phyloP scores from a whole-genome alignment of 148 eudicot genomes.

The Fagopyrum tataricum region DNA sequence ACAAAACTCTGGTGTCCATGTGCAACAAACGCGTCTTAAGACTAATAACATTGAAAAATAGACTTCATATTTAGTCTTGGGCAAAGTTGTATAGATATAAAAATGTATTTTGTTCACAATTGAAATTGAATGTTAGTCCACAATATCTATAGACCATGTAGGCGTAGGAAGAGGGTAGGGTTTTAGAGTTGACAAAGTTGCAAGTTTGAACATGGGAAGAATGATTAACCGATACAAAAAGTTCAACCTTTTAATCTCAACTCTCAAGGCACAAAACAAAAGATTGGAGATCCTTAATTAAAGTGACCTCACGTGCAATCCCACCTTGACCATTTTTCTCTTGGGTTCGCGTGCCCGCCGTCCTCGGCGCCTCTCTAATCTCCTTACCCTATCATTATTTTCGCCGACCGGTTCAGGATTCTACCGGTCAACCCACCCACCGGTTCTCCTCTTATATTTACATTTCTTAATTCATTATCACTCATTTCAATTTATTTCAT shows the following conservation, averaged over 20 bases:
- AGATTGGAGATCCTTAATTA: constrained; percentile 19
- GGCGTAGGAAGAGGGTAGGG: background rate
- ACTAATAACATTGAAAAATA: background rate
- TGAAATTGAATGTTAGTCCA: background rate
- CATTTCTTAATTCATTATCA: too few species aligned
- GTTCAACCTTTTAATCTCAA: constrained; percentile 10
- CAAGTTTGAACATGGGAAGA: background rate
- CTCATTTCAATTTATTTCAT: too few species aligned
- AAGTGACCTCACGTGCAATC: constrained; percentile 41
- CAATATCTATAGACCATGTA: background rate
- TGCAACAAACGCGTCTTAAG: too few species aligned
- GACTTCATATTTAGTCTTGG: background rate
- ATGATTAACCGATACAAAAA: constrained; percentile 1
- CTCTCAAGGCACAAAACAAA: background rate
- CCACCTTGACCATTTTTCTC: constrained; percentile 14
- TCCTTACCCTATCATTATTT: background rate
- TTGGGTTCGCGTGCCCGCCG: constrained; percentile 11
- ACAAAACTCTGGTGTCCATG: too few species aligned
- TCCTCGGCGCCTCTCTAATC: background rate
- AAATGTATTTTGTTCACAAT: background rate
- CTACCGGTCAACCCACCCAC: background rate
- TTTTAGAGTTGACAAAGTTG: background rate
- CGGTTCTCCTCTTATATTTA: background rate
- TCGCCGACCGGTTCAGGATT: background rate
- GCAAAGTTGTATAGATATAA: background rate